A percentile compares a stretch with the other conserved stretches of the same genome.
Conservation (phyloP, 2,329 filamentous ascomycete species). For the Trichocomaceae sp. region DNA sequence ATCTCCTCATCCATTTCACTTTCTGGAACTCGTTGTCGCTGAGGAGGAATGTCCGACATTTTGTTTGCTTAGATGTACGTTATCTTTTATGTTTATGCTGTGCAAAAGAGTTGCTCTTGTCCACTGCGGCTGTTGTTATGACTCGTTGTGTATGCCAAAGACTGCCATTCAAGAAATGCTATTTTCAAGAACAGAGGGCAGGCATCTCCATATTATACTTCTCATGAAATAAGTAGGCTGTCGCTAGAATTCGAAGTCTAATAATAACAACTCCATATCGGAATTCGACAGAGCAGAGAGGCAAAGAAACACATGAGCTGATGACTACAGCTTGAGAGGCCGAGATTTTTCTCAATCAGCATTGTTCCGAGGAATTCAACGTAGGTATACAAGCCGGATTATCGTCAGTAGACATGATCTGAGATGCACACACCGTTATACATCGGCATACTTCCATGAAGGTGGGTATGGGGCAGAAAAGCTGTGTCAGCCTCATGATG, state of each 20-base stretch:
- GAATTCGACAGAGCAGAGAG: not conserved
- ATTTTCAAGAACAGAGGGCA: not conserved
- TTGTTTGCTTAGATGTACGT: not conserved
- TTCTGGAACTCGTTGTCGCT: not conserved
- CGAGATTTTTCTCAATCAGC: not conserved
- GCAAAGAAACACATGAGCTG: not conserved
- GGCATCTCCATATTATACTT: not conserved
- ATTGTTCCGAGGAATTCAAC: not conserved
- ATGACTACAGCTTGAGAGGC: not conserved
- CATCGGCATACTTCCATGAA: not conserved
- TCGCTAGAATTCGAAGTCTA: not conserved
- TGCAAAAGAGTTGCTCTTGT: not conserved
- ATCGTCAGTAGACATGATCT: not conserved
- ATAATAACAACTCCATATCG: not conserved
- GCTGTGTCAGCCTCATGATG: not conserved
- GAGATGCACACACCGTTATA: not conserved
- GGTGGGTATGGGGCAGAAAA: constrained; percentile 3
- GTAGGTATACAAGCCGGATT: not conserved
- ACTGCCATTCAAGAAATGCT: not conserved
- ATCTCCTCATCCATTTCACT: not conserved
- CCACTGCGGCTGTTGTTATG: not conserved
- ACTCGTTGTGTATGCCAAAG: not conserved
- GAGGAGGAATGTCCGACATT: not conserved
- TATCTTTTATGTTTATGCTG: not conserved
- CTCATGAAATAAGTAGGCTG: not conserved